Conservation (phyloP, 192 early-diverging fungal genomes). For the Entomortierella parvispora region DNA sequence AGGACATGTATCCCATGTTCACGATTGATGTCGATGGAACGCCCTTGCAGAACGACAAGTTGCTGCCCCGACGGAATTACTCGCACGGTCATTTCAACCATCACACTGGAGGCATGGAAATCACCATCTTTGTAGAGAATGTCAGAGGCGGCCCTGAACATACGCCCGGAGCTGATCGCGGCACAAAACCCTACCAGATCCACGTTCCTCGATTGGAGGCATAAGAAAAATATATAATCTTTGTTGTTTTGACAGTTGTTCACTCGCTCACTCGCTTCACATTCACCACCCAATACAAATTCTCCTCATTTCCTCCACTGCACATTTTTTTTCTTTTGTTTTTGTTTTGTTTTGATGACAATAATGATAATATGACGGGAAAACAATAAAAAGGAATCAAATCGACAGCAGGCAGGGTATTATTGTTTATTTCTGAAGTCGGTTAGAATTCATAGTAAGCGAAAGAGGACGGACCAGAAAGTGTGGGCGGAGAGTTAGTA, state of each 20-base stretch:
- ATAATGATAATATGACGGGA: not conserved
- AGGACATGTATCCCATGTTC: constrained; percentile 62
- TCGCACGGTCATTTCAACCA: constrained; percentile 34
- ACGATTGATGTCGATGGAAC: constrained; percentile 56
- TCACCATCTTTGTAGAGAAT: constrained; percentile 51
- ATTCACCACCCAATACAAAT: too few species aligned
- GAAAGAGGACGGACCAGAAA: not conserved
- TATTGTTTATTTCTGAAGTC: not conserved
- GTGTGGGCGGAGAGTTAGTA: not conserved
- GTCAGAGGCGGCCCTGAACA: constrained; percentile 43
- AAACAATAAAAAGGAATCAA: too few species aligned
- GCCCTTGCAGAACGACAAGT: constrained; percentile 40
- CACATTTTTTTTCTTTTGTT: not conserved
- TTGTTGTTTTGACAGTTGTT: too few species aligned
- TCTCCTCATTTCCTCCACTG: not conserved
- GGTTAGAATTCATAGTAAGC: not conserved
- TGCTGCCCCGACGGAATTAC: constrained; percentile 51
- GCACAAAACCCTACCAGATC: constrained; percentile 36
- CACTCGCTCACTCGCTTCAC: too few species aligned
- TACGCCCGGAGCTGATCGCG: constrained; percentile 32
- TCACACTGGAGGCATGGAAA: constrained; percentile 24
- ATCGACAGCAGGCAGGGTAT: not conserved
- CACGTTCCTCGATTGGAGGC: constrained; percentile 42
- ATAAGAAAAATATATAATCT: not conserved
- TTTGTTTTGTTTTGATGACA: not conserved